Evolutionary conservation across 1,284 basidiomycete genomes (phyloP), one percentile per base, ranked within the genome.

Genomic region (Moesziomyces antarcticus): DNA sequence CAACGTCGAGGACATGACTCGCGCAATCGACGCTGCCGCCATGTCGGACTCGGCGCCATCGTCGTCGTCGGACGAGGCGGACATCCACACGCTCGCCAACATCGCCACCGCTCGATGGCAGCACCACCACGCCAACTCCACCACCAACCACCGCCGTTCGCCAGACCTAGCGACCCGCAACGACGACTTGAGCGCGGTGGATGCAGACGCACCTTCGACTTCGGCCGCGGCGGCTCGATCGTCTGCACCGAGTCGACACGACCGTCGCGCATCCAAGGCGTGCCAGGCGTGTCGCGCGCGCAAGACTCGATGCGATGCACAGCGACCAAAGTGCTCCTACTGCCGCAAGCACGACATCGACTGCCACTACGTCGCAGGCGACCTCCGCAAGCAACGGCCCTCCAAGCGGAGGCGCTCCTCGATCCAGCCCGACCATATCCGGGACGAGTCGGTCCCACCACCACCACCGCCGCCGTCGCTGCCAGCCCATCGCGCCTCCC

Each of bases 291-390:
- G 50, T 18, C 40, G 50, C 5, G 50, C 50, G 9, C 22, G 50
- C 22, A 52, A 52, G 50, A 52, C 50, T 3, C 24, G 50, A 42
- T 52, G 50, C 50, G 50, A 52, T 33, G 50, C 24, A 9, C 41
- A 52, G 18, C 22, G 30, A 11, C 50, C 50, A 18, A 52, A 27
- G 41, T 52, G 50, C 25, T 52, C 50, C 24, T 52, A 52, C 41
- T 52, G 50, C 41, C 11, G 37, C 22, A 52, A 44, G 30, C 50
- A 52, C 10, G 6, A 52, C 18, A 43, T 52, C 24, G 41, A 52
- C 9, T 52, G 50, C n/a, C 22, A 43, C n/a, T 52, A 52, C 27
- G 24, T 37, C 3, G 42, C 22, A 5, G 50, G 42, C 24, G 50
- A 52, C 20, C 41, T 52, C 6, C 20, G 50, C 3, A 52, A 52